A percentile compares a stretch with the other conserved stretches of the same genome.
These are phyloP conservation scores for Ceratobasidium sp. DNA, from an alignment of 1,284 basidiomycete genomes.

Conservation along the genomic window DNA sequence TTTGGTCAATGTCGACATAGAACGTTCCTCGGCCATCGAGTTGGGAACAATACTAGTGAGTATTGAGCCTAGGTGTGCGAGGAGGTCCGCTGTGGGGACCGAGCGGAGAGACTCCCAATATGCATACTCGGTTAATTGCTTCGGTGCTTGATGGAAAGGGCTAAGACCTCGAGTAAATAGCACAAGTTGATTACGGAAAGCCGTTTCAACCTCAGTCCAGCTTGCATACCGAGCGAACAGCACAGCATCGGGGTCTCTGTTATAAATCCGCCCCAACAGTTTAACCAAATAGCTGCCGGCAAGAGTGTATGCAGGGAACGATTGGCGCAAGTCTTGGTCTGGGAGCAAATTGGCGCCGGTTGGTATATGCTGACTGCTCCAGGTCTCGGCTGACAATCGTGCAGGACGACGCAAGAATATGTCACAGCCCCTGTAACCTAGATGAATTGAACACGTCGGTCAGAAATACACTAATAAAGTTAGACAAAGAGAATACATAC, in stretches of 20 bases:
- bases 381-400: not conserved
- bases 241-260: constrained; percentile 7
- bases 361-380: not conserved
- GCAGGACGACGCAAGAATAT: not conserved
- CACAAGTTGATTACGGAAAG: not conserved
- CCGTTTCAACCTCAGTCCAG: not conserved
- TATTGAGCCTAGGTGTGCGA: not conserved
- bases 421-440: constrained; percentile 16
- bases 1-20: constrained; percentile 8
- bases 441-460: not conserved
- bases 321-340: constrained; percentile 18
- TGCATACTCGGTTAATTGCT: not conserved
- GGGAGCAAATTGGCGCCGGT: not conserved
- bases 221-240: not conserved
- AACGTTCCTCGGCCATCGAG: constrained; percentile 17
- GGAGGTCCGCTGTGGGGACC: not conserved
- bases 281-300: constrained; percentile 26
- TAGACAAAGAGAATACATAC: constrained; percentile 18
- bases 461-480: not conserved
- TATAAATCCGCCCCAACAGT: not conserved
- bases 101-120: constrained; percentile 7
- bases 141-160: not conserved
- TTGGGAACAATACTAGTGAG: constrained; percentile 19
- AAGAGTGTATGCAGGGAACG: constrained; percentile 31
- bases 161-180: not conserved